Base-by-base conservation (phyloP, 768 basidiomycete species). In the Cystobasidium tubakii region DNA sequence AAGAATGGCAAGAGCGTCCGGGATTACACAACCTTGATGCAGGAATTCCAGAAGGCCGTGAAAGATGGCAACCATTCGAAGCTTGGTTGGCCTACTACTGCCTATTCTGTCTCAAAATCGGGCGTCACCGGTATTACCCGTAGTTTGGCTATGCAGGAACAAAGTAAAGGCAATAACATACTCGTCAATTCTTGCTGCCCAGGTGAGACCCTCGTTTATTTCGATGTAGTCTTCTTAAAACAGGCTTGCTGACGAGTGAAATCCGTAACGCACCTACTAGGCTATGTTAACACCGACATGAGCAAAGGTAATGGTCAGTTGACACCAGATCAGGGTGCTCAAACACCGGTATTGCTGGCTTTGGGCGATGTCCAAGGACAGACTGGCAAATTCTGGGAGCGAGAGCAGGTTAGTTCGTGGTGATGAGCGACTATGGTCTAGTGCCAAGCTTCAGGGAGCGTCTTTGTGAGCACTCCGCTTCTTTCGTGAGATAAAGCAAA, bases 131-230 rank as follows among this genome's bases (percentile, higher is more conserved):
- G 77, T 21, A 55, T 72, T 31, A 78, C 76, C 29, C 57, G 71
- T 15, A 57, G 75, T 21, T 46, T 75, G 46, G 77, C 76, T 13
- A 66, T 74, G 12, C 43, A 73, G 34, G 34, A 77, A 46, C 65
- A 73, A 10, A 42, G 27, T 2, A 73, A 67, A 17, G 72, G 72
- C 15, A 42, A 36, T 42, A 23, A 66, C 25, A 53, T 76, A 2
- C 66, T 75, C n/a, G 73, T 77, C 73, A 79, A 79, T 33, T 44
- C 70, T 0, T 77, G 76, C 74, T 77, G 77, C 77, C 78, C 1
- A 77, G 78, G 33, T 79, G 71, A 60, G 53, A 73, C 9, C 50
- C 21, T 71, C 25, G 4, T 27, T 17, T 73, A n/a, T 17, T 29
- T 31, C n/a, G 39, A 31, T 71, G 39, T 4, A 34, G n/a, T n/a